phyloP scores from a whole-genome alignment of 1,284 basidiomycete species.

The Fomitopsis palustris region DNA sequence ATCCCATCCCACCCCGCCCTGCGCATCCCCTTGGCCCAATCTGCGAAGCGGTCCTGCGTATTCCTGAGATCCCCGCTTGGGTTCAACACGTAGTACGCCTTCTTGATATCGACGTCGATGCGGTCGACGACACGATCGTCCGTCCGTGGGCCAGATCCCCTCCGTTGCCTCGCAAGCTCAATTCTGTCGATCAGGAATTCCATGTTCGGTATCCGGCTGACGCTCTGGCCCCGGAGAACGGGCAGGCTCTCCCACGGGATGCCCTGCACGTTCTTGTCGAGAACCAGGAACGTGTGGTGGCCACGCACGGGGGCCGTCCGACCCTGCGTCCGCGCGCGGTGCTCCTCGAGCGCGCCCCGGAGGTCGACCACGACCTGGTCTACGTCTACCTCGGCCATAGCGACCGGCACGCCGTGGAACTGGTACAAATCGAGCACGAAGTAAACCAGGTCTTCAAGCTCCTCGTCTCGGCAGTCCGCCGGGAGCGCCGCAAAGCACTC shows the following conservation, averaged over 20 bases:
- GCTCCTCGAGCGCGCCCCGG: constrained; percentile 67
- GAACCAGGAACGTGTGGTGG: constrained; percentile 82
- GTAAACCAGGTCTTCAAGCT: constrained; percentile 92
- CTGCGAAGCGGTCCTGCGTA: constrained; percentile 81
- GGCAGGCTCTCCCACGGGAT: constrained; percentile 98
- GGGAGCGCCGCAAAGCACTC: constrained; percentile 84
- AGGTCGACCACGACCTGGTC: constrained; percentile 82
- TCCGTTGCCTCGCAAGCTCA: constrained; percentile 49
- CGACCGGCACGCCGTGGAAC: constrained; percentile 86
- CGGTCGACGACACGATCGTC: constrained; percentile 35
- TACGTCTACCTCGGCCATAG: constrained; percentile 90
- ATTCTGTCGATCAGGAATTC: constrained; percentile 87
- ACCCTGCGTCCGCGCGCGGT: constrained; percentile 41
- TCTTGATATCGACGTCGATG: constrained; percentile 57
- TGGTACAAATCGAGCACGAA: constrained; percentile 94
- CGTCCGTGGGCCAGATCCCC: background rate
- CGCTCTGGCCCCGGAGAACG: constrained; percentile 75
- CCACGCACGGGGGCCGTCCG: constrained; percentile 34
- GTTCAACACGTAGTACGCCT: constrained; percentile 86
- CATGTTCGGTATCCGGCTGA: constrained; percentile 88
- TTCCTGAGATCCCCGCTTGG: constrained; percentile 86
- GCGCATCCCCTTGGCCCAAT: constrained; percentile 72
- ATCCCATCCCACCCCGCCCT: constrained; percentile 82
- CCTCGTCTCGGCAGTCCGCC: constrained; percentile 84
- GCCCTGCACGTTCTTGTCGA: constrained; percentile 88